Percentiles rank a stretch among this genome's conserved stretches.
Evolutionary conservation across 116 monocot species (phyloP).

Genomic region (Dioscorea cayenensis): DNA sequence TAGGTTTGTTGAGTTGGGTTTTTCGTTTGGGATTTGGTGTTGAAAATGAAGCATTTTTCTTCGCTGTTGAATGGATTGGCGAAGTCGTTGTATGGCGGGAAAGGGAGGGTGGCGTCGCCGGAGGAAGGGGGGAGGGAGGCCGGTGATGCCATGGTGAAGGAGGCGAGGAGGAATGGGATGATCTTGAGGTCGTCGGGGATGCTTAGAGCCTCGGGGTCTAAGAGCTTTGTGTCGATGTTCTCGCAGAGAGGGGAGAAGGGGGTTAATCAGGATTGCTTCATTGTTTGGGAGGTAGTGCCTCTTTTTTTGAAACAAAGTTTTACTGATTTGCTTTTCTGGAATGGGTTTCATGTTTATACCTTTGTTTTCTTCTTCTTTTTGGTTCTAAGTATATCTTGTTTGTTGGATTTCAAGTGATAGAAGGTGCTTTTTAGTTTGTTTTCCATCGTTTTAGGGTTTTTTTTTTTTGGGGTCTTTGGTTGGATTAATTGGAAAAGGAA

Average conservation of each 20-base stretch:
- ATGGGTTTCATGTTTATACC: too few relatives aligned
- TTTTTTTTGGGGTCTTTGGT: too few relatives aligned
- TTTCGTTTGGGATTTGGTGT: not conserved
- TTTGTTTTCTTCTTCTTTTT: too few relatives aligned
- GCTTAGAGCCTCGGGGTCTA: conserved; percentile 21
- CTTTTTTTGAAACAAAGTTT: not conserved
- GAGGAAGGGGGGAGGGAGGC: conserved; percentile 25
- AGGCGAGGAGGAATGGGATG: conserved; percentile 40
- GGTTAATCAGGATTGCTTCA: conserved; percentile 68
- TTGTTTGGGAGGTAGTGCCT: conserved; percentile 58
- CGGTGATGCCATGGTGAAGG: conserved; percentile 32
- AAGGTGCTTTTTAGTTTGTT: too few relatives aligned
- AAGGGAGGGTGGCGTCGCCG: conserved; percentile 1
- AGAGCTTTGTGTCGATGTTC: conserved; percentile 48
- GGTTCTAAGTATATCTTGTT: too few relatives aligned
- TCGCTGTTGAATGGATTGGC: conserved; percentile 20
- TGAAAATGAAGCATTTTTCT: conserved; percentile 27
- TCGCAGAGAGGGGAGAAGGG: conserved; percentile 75
- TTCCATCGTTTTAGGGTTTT: too few relatives aligned
- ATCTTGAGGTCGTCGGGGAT: conserved; percentile 52
- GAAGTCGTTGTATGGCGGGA: conserved; percentile 23
- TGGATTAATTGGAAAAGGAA: too few relatives aligned
- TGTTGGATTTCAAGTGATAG: too few relatives aligned
- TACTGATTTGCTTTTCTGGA: too few relatives aligned
- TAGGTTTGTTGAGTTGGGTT: not conserved